Percentiles rank a stretch among this genome's conserved stretches.
Conservation (phyloP, 192 early-diverging fungal species). For the Rhizoclosmatium globosum region DNA sequence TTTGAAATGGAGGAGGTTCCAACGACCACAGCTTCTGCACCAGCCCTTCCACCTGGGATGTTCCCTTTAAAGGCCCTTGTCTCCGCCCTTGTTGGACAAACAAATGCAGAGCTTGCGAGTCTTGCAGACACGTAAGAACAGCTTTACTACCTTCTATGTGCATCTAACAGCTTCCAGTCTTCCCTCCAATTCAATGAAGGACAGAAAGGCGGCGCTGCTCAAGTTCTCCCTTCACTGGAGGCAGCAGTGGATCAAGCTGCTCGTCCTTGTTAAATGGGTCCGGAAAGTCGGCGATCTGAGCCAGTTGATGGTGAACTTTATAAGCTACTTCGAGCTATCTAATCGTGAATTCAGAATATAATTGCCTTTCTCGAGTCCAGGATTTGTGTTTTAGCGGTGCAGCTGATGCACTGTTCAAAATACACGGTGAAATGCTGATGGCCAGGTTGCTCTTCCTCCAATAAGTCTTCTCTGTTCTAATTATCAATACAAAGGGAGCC, state of each 20-base stretch:
- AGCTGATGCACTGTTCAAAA: constrained; percentile 60
- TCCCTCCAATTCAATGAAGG: no score
- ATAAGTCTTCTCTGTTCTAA: not conserved
- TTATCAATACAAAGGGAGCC: constrained; percentile 60
- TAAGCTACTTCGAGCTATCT: constrained; percentile 43
- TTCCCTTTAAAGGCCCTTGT: constrained; percentile 20
- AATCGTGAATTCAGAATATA: constrained; percentile 47
- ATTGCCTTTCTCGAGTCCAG: constrained; percentile 70
- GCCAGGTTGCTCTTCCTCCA: constrained; percentile 34
- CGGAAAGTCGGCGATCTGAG: constrained; percentile 57
- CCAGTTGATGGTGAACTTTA: constrained; percentile 33
- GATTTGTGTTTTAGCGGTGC: constrained; percentile 67
- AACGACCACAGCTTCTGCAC: no score
- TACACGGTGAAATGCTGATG: constrained; percentile 50
- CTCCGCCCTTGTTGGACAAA: constrained; percentile 8
- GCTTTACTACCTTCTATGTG: not conserved
- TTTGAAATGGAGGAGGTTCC: no score
- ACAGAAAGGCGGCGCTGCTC: constrained; percentile 19
- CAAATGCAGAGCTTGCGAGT: constrained; percentile 22
- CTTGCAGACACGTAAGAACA: constrained; percentile 31
- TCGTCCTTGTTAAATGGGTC: constrained; percentile 82
- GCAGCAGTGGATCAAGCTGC: constrained; percentile 59
- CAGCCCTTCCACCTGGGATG: constrained; percentile 14
- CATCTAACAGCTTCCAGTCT: not conserved
- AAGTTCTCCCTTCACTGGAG: constrained; percentile 2